Evolutionary conservation across 139 green algal genomes (phyloP).

Genomic region (Closterium sp.): DNA sequence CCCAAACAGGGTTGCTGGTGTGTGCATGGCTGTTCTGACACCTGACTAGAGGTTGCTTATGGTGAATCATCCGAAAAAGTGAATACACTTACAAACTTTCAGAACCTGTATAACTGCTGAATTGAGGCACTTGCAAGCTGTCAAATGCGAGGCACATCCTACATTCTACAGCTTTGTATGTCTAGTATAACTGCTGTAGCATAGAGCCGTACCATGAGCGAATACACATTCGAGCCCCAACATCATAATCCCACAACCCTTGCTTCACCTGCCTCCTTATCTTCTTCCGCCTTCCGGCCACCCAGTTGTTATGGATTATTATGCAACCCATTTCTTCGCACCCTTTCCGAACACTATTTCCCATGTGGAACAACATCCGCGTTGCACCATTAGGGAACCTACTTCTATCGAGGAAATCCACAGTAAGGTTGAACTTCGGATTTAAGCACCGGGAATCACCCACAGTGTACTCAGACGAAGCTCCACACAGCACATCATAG

Average conservation of each 20-base stretch:
- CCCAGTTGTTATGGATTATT: constrained; percentile 45
- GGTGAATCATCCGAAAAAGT: no score
- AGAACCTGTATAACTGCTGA: no score
- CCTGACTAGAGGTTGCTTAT: no score
- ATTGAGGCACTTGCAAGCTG: background rate
- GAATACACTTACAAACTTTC: no score
- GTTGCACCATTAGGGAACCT: constrained; percentile 43
- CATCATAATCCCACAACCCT: constrained; percentile 43
- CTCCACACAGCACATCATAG: constrained; percentile 42
- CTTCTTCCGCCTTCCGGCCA: constrained; percentile 10
- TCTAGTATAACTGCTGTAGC: background rate
- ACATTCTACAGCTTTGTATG: no score
- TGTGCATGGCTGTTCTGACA: no score
- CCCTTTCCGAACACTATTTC: background rate
- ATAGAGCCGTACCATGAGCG: constrained; percentile 1
- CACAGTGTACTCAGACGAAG: background rate
- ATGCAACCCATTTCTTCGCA: constrained; percentile 34
- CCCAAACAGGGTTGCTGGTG: no score
- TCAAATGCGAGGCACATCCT: no score
- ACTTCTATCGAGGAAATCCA: background rate
- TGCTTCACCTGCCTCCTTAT: constrained; percentile 35
- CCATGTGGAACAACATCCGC: constrained; percentile 15
- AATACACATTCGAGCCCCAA: constrained; percentile 25
- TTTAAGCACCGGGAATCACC: background rate
- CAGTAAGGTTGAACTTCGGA: background rate